Evolutionary conservation across 306 rosid species (phyloP).

Genomic region (Mimosa pudica): DNA sequence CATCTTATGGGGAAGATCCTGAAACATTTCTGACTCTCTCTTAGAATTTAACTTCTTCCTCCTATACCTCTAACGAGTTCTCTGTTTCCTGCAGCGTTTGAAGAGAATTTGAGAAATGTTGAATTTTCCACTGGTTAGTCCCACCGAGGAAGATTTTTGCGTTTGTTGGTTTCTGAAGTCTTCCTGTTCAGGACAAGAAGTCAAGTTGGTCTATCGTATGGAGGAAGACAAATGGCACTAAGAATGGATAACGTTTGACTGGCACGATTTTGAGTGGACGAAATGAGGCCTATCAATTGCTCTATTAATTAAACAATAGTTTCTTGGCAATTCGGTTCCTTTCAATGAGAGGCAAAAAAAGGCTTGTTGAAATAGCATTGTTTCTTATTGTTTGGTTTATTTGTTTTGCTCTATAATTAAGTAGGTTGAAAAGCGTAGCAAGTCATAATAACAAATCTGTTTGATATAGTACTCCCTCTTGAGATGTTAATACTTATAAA

Average conservation of each 20-base stretch:
- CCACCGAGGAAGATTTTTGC: conserved; percentile 7
- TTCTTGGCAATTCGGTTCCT: not conserved
- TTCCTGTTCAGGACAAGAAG: conserved; percentile 34
- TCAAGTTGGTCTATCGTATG: conserved; percentile 32
- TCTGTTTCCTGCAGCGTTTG: not conserved
- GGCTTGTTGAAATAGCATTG: not conserved
- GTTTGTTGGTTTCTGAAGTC: conserved; percentile 37
- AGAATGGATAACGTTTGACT: conserved; percentile 7
- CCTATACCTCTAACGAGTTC: not conserved
- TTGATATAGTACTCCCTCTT: too few relatives aligned
- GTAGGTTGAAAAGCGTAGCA: too few relatives aligned
- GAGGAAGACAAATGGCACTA: conserved; percentile 37
- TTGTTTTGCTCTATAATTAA: too few relatives aligned
- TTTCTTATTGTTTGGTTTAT: not conserved
- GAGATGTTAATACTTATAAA: too few relatives aligned
- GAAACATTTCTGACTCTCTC: conserved; percentile 12
- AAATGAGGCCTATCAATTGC: conserved; percentile 16
- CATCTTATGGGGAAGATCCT: conserved; percentile 25
- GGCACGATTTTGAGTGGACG: not conserved
- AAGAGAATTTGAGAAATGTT: conserved; percentile 21
- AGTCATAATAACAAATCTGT: too few relatives aligned
- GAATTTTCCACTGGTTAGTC: not conserved
- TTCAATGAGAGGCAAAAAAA: not conserved
- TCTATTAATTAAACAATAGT: not conserved
- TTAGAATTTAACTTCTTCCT: not conserved